Evolutionary conservation across 805 yeast species (phyloP).

Genomic region (Saccharomycopsis javanensis): DNA sequence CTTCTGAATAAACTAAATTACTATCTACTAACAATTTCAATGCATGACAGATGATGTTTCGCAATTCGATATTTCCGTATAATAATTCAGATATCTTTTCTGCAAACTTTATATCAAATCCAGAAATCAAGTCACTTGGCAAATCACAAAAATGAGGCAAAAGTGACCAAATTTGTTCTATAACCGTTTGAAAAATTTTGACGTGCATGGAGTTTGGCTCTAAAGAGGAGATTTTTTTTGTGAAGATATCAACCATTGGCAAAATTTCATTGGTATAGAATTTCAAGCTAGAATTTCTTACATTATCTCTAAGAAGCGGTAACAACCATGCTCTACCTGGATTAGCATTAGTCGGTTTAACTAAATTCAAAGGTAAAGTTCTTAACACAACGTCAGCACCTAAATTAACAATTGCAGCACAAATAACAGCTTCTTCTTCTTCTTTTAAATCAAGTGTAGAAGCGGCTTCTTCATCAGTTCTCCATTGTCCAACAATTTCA

Average conservation of each 20-base stretch:
- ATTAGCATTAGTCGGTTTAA: constrained; percentile 38
- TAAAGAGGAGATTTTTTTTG: constrained; percentile 35
- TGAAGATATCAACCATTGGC: constrained; percentile 54
- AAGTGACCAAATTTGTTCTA: constrained; percentile 88
- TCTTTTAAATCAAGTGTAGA: constrained; percentile 46
- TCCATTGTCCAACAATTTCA: constrained; percentile 72
- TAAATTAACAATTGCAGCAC: constrained; percentile 65
- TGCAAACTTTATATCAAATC: constrained; percentile 73
- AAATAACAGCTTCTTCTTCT: constrained; percentile 73
- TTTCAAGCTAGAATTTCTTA: constrained; percentile 56
- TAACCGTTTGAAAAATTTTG: constrained; percentile 74
- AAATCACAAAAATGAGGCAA: constrained; percentile 83
- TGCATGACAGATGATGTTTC: constrained; percentile 78
- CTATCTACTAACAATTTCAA: constrained; percentile 71
- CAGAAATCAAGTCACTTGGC: constrained; percentile 57
- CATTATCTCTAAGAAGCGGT: constrained; percentile 82
- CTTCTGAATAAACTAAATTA: constrained; percentile 52
- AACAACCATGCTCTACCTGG: constrained; percentile 95
- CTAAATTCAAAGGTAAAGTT: constrained; percentile 70
- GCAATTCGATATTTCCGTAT: constrained; percentile 63
- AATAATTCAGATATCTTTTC: constrained; percentile 60
- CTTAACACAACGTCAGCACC: constrained; percentile 81
- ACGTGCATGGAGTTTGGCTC: constrained; percentile 53
- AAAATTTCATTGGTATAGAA: constrained; percentile 54
- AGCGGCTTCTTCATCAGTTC: constrained; percentile 38